Evolutionary conservation across 2,329 filamentous ascomycete species (phyloP), one percentile per base, ranked within the genome.

Genomic region (Clonostachys byssicola): DNA sequence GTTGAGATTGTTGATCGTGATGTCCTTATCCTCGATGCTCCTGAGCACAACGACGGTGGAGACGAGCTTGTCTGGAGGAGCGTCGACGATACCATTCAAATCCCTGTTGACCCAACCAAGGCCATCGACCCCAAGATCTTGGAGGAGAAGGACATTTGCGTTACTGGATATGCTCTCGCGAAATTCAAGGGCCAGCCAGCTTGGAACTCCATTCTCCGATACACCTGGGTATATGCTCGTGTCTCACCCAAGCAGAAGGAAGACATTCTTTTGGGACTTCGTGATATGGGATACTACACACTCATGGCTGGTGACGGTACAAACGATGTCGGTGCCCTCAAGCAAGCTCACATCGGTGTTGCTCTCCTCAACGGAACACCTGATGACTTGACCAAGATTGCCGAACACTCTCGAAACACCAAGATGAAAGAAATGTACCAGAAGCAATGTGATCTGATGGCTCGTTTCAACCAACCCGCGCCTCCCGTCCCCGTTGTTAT

Each of bases 361-460:
- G 94, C 94, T 18, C 83, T 99, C 44, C 82, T 99, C 56, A 99
- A 99, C 67, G 94, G 94, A 52, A 95, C 92, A 2, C 86, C 85
- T 55, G 89, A 97, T 18, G 94, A 97, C 63, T 79, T 99, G 46
- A 86, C 85, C 48, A 91, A 86, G 64, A 99, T 99, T 58, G 86
- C 88, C 23, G 94, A 97, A 62, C 92, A 99, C 68, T 86, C 88
- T 60, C 87, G 94, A 57, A 95, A 91, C 66, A 95, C 87, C 39
- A 95, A 91, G 77, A 95, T 99, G 89, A 97, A 96, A 78, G 92
- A 96, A 54, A 82, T 99, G 54, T 99, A 99, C 65, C 90, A 97
- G 73, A 97, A 99, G 76, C 94, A 99, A 66, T 80, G 88, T 48
- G 75, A 85, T 42, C 78, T 99, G 65, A 96, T 99, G 89, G 81